Base-by-base conservation (phyloP, 1,139 yeast species). In the Pneumocystis wakefieldiae region DNA sequence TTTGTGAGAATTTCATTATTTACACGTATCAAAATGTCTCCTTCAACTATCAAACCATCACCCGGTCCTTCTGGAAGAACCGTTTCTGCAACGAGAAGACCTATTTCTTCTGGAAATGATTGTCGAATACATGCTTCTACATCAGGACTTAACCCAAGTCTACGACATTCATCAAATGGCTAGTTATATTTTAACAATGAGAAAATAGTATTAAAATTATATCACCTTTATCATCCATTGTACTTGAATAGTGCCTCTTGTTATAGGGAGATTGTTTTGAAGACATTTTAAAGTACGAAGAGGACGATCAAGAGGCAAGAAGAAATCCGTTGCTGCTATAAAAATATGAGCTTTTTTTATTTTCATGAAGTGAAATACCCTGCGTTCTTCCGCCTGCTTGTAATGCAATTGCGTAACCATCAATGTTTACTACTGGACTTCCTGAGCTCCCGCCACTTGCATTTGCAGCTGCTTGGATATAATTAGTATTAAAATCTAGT, bases 371-470 rank as follows among this genome's bases (percentile, higher is more conserved):
- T 14, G 3, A 17, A n/a, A 6, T 7, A 41, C 53, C 53, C 19
- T 41, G 53, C 1, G 90, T 83, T 14, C 88, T 83, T 5, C 97
- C 97, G 69, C 97, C 97, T 0, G 97, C 97, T 75, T 91, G 96
- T 66, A 91, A 77, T 0, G 97, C 97, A 37, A 91, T 88, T 0
- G 91, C 96, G 70, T 82, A 77, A 0, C 97, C 97, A 69, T 87
- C 86, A 63, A 86, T 84, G 72, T 89, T 83, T 8, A 91, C 95
- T 29, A 91, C 97, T 0, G 97, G 97, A 1, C 96, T 89, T 3
- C 97, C 97, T 62, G 95, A 85, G 1, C 96, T 89, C 0, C 97
- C 97, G 55, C 97, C 97, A 12, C 95, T 86, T 0, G 97, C 96
- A 68, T 91, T 82, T 0, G 97, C 96, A 17, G 97, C 96, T 1